These are phyloP conservation scores for Curvularia sp. DNA, from an alignment of 2,329 filamentous ascomycete genomes.

Conservation along the genomic window DNA sequence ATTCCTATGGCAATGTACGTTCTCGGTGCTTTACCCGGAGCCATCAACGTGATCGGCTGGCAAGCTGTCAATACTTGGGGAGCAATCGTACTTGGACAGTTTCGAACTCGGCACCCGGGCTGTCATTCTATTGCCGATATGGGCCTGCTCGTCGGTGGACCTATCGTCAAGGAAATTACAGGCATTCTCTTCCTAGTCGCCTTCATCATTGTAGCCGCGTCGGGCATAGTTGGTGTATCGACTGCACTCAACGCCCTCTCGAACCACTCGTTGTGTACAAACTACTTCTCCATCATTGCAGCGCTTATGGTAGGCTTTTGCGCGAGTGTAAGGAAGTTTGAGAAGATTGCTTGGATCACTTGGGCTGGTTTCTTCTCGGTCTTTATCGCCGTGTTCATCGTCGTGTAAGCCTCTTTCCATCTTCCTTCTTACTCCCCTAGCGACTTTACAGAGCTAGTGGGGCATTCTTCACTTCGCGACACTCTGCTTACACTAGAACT, in stretches of 20 bases:
- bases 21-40: conserved; percentile 57
- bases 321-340: conserved; percentile 65
- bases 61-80: conserved; percentile 59
- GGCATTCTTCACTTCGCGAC: neutral
- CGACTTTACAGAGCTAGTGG: too few species aligned
- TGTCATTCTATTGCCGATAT: conserved; percentile 66
- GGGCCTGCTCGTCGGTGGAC: conserved; percentile 63
- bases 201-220: conserved; percentile 63
- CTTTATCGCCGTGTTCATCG: conserved; percentile 64
- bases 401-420: conserved; percentile 50
- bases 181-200: conserved; percentile 65
- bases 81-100: conserved; percentile 59
- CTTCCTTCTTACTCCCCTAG: neutral
- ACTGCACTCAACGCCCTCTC: conserved; percentile 68
- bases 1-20: conserved; percentile 59
- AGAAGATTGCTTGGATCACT: conserved; percentile 68
- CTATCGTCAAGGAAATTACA: conserved; percentile 58
- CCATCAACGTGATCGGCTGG: conserved; percentile 58
- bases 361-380: conserved; percentile 67
- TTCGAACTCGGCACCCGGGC: conserved; percentile 58
- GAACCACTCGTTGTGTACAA: conserved; percentile 65
- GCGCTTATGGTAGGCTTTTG: conserved; percentile 59
- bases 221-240: conserved; percentile 66
- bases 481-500: neutral
- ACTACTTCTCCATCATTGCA: conserved; percentile 65